Conservation (phyloP, 2,329 filamentous ascomycete species). For the Alternaria sp. region DNA sequence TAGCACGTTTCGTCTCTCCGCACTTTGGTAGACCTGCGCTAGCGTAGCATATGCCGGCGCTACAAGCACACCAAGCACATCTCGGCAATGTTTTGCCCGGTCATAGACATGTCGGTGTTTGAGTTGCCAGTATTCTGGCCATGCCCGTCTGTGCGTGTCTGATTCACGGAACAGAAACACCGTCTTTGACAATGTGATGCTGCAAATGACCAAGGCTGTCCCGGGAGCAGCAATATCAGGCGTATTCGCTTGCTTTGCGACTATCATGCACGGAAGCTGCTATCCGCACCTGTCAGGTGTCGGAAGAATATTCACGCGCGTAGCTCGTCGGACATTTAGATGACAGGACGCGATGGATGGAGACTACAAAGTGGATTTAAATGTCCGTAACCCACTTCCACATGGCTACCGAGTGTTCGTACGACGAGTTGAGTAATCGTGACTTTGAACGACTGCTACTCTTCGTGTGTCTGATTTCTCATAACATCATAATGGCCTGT, state of each 20-base stretch:
- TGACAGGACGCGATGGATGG: background rate
- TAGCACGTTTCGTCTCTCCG: conserved; percentile 4
- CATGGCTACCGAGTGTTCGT: background rate
- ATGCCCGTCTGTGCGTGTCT: background rate
- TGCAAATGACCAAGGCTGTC: background rate
- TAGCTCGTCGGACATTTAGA: background rate
- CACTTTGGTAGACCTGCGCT: background rate
- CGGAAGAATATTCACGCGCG: background rate
- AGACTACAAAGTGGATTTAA: background rate
- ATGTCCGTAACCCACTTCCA: background rate
- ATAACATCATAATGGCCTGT: background rate
- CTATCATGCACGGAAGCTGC: background rate
- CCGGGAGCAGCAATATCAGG: background rate
- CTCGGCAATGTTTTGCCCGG: background rate
- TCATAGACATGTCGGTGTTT: background rate
- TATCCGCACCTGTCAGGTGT: background rate
- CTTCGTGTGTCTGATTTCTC: background rate
- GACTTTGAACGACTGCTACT: background rate
- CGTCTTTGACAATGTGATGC: background rate
- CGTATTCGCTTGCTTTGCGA: background rate
- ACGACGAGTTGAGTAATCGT: background rate
- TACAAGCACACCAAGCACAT: conserved; percentile 1
- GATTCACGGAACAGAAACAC: too few relatives aligned
- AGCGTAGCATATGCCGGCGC: conserved; percentile 1
- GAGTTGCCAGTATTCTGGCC: background rate